phyloP scores from a whole-genome alignment of 805 yeast species.

The Diddensiella santjacobensis region DNA sequence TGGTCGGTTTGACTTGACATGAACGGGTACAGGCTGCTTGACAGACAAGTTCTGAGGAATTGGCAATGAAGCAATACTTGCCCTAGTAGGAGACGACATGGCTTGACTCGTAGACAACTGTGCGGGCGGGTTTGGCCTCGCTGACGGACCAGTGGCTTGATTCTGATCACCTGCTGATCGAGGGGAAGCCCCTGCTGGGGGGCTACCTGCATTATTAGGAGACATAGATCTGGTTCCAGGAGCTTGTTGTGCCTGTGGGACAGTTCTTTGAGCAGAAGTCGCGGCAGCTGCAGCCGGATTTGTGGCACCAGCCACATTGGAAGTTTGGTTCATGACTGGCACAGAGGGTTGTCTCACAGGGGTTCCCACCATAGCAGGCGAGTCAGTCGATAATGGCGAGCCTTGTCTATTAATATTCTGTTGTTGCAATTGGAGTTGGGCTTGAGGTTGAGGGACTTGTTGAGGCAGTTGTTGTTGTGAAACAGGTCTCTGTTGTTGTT shows the following conservation, averaged over 20 bases:
- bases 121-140: constrained; percentile 28
- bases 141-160: constrained; percentile 27
- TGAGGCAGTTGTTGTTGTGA: constrained; percentile 15
- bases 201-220: constrained; percentile 8
- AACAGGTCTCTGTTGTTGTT: constrained; percentile 17
- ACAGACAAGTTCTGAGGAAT: constrained; percentile 68
- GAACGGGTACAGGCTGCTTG: constrained; percentile 60
- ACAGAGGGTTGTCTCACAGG: constrained; percentile 13
- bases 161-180: constrained; percentile 7
- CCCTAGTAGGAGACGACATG: constrained; percentile 28
- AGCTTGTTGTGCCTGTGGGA: constrained; percentile 6
- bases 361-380: constrained; percentile 1
- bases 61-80: constrained; percentile 30
- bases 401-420: constrained; percentile 2
- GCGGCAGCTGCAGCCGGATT: neutral
- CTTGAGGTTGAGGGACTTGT: constrained; percentile 6
- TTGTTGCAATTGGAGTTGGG: constrained; percentile 15
- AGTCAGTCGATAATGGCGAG: neutral
- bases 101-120: constrained; percentile 36
- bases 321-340: neutral
- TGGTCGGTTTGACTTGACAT: constrained; percentile 69
- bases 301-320: constrained; percentile 12
- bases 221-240: constrained; percentile 6
- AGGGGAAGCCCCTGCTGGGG: constrained; percentile 1
- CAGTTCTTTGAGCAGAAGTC: constrained; percentile 3